A percentile compares a stretch with the other conserved stretches of the same genome.
Conservation (phyloP, 2,329 filamentous ascomycete genomes). For the Fusarium goolgardi region DNA sequence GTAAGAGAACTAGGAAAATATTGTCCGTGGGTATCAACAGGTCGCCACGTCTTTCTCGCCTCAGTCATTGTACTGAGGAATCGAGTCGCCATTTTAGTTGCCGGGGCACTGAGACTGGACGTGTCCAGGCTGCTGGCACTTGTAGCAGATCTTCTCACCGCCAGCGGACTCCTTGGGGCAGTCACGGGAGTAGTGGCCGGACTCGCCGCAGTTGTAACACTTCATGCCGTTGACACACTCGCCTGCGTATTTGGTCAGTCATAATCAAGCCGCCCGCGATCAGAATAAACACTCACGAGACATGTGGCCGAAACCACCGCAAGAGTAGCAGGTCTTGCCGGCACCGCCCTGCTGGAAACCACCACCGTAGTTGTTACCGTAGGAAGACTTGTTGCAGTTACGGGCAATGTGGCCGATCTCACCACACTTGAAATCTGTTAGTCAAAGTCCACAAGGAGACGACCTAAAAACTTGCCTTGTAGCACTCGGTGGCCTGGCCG, state of each 20-base stretch:
- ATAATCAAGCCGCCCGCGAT: not conserved
- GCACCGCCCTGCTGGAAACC: slow-evolving; percentile 65
- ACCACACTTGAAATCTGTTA: slow-evolving; percentile 71
- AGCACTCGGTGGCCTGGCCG: slow-evolving; percentile 77
- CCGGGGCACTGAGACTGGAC: slow-evolving; percentile 94
- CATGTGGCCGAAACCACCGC: slow-evolving; percentile 97
- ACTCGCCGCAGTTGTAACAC: slow-evolving; percentile 98
- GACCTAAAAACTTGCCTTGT: slow-evolving; percentile 70
- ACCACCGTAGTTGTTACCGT: slow-evolving; percentile 58
- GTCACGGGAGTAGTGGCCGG: slow-evolving; percentile 94
- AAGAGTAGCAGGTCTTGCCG: slow-evolving; percentile 96
- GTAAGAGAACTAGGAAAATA: slow-evolving; percentile 47
- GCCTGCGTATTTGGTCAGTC: slow-evolving; percentile 56
- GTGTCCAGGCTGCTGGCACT: slow-evolving; percentile 86
- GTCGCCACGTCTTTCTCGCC: slow-evolving; percentile 56
- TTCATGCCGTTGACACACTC: slow-evolving; percentile 99
- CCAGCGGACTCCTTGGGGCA: slow-evolving; percentile 91
- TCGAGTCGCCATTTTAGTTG: slow-evolving; percentile 62
- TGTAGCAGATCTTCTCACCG: slow-evolving; percentile 98
- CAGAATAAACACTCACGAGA: slow-evolving; percentile 70
- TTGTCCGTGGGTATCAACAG: slow-evolving; percentile 58
- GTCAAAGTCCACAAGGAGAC: not conserved
- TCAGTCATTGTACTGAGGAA: slow-evolving; percentile 41
- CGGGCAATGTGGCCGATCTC: slow-evolving; percentile 96
- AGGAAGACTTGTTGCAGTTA: slow-evolving; percentile 79